Conservation (phyloP, 2,329 filamentous ascomycete genomes). For the Cladosporium halotolerans region DNA sequence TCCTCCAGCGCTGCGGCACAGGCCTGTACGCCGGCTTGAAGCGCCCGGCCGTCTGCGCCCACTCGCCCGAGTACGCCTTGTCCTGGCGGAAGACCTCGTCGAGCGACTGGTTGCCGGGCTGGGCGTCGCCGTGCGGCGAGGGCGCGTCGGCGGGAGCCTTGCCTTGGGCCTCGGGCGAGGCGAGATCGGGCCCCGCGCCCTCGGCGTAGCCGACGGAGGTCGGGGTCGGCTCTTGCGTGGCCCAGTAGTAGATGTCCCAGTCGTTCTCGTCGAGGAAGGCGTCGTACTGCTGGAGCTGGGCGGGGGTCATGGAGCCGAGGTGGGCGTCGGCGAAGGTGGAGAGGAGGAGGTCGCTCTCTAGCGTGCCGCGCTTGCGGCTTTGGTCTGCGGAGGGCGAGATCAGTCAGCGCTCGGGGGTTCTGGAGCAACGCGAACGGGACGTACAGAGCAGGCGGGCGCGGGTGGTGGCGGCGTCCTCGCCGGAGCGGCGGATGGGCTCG, state of each 20-base stretch:
- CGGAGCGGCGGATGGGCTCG: conserved; percentile 77
- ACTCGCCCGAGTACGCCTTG: conserved; percentile 64
- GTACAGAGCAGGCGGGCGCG: conserved; percentile 74
- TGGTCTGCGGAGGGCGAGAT: conserved; percentile 59
- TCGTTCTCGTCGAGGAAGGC: conserved; percentile 96
- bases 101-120: conserved; percentile 28
- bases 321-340: conserved; percentile 86
- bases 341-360: conserved; percentile 91
- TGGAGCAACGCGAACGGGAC: conserved; percentile 24
- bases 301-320: conserved; percentile 64
- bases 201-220: conserved; percentile 54
- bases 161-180: conserved; percentile 41
- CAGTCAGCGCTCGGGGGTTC: conserved; percentile 22
- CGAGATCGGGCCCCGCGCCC: conserved; percentile 40
- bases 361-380: conserved; percentile 89
- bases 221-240: conserved; percentile 69
- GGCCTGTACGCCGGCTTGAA: conserved; percentile 92
- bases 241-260: conserved; percentile 99
- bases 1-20: conserved; percentile 77
- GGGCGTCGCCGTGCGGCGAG: conserved; percentile 37
- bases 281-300: conserved; percentile 79
- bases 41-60: conserved; percentile 91
- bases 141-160: conserved; percentile 26
- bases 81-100: conserved; percentile 42
- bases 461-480: conserved; percentile 81